Base-by-base conservation (phyloP, 164 flowering plant species). In the Brasenia schreberi region DNA sequence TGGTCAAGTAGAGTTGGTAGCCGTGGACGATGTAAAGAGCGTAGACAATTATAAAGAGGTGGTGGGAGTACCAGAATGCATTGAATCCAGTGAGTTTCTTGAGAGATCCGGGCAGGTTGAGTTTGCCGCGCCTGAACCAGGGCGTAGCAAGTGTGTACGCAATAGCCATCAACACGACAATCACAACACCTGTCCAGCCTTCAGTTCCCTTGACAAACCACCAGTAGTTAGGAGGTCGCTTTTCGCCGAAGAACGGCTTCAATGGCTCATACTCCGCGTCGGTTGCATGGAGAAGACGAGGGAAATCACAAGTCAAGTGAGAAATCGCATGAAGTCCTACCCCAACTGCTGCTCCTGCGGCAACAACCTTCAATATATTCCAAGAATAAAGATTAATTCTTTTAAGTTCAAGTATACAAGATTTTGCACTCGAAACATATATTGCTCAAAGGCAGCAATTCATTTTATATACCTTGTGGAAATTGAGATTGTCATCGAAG, bases 401-500 rank as follows among this genome's bases (percentile, higher is more conserved):
- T 45, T 12, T 45, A 45, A 2, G 5, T 2, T 6, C 10, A 45
- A 2, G 14, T 12, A 45, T 45, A 12, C 53, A 45, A 45, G 5
- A 7, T 45, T 23, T 23, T 23, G 0, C 27, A 0, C 27, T 23
- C 27, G 27, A 23, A 23, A 23, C 27, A 23, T 23, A 23, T 0
- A 23, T 23, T 23, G 27, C 27, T 23, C 1, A 23, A 23, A 23
- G 0, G 27, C 27, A 23, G 27, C 27, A 23, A 23, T 23, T 23
- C 53, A 45, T 45, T 12, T 7, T 45, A 45, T 45, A 9, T 19
- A 83, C 86, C 85, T 83, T 77, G 70, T 83, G 87, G 74, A 85
- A 85, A 64, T 83, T 81, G 68, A 83, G 72, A 56, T 82, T 83
- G 71, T 83, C 87, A 61, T 83, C 87, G 39, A 83, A 83, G 5